Percentiles rank a stretch among this genome's conserved stretches.
Evolutionary conservation across 148 eudicot species (phyloP).

Genomic region (Vaccinium vitisidaea): DNA sequence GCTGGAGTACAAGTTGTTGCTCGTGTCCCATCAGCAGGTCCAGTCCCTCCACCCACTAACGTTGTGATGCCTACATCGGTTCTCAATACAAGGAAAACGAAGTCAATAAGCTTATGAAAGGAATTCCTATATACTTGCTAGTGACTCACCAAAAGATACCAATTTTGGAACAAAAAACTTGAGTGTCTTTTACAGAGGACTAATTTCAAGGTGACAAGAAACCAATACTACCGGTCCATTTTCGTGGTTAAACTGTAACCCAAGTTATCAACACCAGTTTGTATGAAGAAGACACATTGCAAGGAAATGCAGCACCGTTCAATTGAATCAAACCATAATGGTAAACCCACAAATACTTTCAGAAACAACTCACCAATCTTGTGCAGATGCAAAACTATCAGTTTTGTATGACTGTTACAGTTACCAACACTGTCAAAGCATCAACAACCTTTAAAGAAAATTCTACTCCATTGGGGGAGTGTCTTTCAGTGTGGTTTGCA

Average conservation of each 20-base stretch:
- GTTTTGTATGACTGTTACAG: background rate
- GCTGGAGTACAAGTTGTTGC: constrained; percentile 98
- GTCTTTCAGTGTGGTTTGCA: background rate
- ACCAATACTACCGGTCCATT: background rate
- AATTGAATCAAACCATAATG: background rate
- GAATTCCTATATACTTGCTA: background rate
- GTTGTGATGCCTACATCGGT: constrained; percentile 75
- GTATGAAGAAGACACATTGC: background rate
- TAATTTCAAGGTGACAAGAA: background rate
- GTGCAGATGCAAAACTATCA: background rate
- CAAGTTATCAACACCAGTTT: background rate
- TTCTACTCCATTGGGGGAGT: background rate
- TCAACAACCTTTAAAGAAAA: background rate
- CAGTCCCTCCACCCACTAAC: constrained; percentile 97
- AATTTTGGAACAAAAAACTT: background rate
- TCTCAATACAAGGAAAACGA: background rate
- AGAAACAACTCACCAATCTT: background rate
- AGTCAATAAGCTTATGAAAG: background rate
- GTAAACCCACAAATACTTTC: background rate
- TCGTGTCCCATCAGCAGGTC: constrained; percentile 94
- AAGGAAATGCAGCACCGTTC: constrained; percentile 3
- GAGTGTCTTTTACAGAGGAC: background rate
- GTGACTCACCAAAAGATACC: background rate
- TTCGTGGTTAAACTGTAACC: constrained; percentile 7
- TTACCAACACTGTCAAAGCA: background rate